phyloP scores from a whole-genome alignment of 139 green algal species.

The Pleodorina starrii region DNA sequence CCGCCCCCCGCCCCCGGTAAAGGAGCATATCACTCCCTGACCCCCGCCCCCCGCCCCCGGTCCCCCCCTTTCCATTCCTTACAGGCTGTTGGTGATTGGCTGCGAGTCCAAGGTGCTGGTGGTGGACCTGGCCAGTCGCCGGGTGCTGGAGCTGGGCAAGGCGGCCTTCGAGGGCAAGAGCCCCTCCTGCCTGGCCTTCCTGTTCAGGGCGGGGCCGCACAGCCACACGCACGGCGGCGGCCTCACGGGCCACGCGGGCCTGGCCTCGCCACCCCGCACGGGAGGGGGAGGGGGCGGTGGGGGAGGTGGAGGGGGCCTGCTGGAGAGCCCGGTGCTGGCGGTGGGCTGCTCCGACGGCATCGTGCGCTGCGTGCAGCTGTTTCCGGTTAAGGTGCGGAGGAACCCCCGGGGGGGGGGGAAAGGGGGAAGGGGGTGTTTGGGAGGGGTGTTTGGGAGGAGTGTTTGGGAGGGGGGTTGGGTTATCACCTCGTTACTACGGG shows the following conservation, averaged over 20 bases:
- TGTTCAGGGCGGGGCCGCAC: slow-evolving; percentile 60
- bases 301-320: slow-evolving; percentile 9
- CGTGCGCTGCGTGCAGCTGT: slow-evolving; percentile 66
- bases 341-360: slow-evolving; percentile 70
- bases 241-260: neutral
- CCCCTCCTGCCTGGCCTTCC: slow-evolving; percentile 60
- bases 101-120: slow-evolving; percentile 70
- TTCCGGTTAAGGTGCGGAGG: slow-evolving; percentile 52
- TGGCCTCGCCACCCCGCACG: neutral
- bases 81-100: slow-evolving; percentile 67
- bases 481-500: too few relatives aligned
- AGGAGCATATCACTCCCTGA: too few relatives aligned
- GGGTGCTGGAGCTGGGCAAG: slow-evolving; percentile 57
- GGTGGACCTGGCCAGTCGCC: slow-evolving; percentile 60
- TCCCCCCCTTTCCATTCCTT: too few relatives aligned
- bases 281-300: too few relatives aligned
- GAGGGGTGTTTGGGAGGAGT: too few relatives aligned
- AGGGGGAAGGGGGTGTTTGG: too few relatives aligned
- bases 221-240: neutral
- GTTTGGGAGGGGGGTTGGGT: too few relatives aligned
- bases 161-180: slow-evolving; percentile 60
- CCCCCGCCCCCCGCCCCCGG: too few relatives aligned
- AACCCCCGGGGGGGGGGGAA: too few relatives aligned
- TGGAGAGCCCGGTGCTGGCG: slow-evolving; percentile 61
- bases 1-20: too few relatives aligned